phyloP scores from a whole-genome alignment of 352 stramenopile species.

The Phytophthora melonis region DNA sequence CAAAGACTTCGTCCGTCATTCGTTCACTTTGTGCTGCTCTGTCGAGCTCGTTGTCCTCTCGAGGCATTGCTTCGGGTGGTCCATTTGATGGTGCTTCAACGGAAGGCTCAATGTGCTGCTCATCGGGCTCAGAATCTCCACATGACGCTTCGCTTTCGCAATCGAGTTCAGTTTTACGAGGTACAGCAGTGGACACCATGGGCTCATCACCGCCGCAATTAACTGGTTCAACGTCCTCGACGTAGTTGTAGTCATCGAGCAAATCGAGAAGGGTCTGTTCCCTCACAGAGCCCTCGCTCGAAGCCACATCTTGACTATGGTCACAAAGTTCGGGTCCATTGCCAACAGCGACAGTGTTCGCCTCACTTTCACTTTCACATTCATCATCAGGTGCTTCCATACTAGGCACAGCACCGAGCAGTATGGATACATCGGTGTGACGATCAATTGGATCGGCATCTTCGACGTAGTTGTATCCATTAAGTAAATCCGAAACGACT shows the following conservation, averaged over 20 bases:
- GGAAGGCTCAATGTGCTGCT: constrained; percentile 5
- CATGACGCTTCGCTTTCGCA: too few relatives aligned
- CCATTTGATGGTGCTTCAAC: neutral
- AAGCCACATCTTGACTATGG: too few relatives aligned
- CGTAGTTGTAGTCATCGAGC: neutral
- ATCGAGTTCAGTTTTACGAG: too few relatives aligned
- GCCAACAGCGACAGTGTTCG: too few relatives aligned
- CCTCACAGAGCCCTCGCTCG: too few relatives aligned
- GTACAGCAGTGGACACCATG: too few relatives aligned
- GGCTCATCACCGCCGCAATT: neutral
- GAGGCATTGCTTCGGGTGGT: neutral
- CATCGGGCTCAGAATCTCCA: neutral
- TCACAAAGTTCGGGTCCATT: too few relatives aligned
- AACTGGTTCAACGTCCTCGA: neutral
- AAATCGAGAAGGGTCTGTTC: neutral
- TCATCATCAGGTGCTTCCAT: too few relatives aligned
- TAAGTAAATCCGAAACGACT: neutral
- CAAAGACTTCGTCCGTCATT: constrained; percentile 28
- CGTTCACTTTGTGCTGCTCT: constrained; percentile 8
- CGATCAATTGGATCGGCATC: neutral
- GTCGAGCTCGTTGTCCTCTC: neutral
- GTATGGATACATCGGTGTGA: neutral
- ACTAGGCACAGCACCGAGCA: too few relatives aligned
- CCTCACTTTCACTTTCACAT: too few relatives aligned
- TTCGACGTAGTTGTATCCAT: neutral